Base-by-base conservation (phyloP, 192 early-diverging fungal species). In the Gaertneriomyces semiglobifer region DNA sequence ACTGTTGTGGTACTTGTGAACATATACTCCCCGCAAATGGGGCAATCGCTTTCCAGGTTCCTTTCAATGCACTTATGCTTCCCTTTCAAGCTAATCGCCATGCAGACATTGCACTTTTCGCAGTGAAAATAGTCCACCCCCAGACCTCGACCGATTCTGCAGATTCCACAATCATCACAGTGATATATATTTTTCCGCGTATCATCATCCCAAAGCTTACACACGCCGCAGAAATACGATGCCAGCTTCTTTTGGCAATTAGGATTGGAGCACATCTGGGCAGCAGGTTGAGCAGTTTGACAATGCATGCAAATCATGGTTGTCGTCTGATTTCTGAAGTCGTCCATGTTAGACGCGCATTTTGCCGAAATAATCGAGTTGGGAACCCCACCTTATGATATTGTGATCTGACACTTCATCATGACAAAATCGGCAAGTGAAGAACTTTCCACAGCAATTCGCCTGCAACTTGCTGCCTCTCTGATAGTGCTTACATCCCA, bases 261-360 rank as follows among this genome's bases (percentile, higher is more conserved):
- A 19, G 55, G 58, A 48, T 88, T 84, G 58, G 70, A 63, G 71
- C 96, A 98, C 20, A 68, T 61, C 69, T 91, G 88, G 2, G 81
- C 80, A 9, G 92, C 84, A 2, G 91, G 85, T 65, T 98, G 96
- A 20, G 90, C 82, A 6, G 82, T 82, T 41, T 72, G 55, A 74
- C 96, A 98, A 64, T 89, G 76, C 96, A 96, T 97, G 69, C 96
- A 98, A 68, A 92, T 84, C 94, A 98, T 97, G 58, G 75, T 84
- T 55, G 86, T 84, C 0, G 85, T 86, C 5, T 80, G 74, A 61
- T 87, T 86, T 39, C 89, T 86, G 44, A 7, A 33, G 57, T 63
- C 7, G 11, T 14, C 12, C 42, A 65, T 50, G 20, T n/a, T 0
- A 68, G 38, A 6, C 43, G 18, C 16, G 58, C 12, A 3, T 5